phyloP scores from a whole-genome alignment of 306 rosid genomes.

The Amphicarpaea edgeworthii region DNA sequence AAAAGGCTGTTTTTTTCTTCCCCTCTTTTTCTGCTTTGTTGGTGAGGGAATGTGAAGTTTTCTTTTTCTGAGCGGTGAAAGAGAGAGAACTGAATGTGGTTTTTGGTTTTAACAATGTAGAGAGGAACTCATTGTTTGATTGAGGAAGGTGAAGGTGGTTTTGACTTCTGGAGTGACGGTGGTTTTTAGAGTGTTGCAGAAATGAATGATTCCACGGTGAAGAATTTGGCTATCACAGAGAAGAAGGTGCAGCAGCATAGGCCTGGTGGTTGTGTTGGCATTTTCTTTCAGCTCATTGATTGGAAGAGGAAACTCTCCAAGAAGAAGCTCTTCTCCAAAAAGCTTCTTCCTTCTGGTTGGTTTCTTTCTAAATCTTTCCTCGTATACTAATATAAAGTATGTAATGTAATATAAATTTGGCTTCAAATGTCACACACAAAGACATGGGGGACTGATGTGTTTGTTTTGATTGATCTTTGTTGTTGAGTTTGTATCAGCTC shows the following conservation, averaged over 20 bases:
- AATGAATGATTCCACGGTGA: slow-evolving; percentile 70
- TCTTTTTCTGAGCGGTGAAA: neutral
- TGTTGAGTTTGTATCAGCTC: slow-evolving; percentile 57
- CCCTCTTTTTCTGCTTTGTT: neutral
- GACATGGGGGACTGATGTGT: neutral
- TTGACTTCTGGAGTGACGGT: slow-evolving; percentile 38
- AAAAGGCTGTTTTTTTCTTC: slow-evolving; percentile 15
- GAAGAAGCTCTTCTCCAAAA: slow-evolving; percentile 88
- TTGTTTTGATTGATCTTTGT: slow-evolving; percentile 44
- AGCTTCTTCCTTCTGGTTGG: slow-evolving; percentile 81
- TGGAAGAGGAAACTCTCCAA: slow-evolving; percentile 85
- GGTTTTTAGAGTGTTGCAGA: slow-evolving; percentile 36
- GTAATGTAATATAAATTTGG: neutral
- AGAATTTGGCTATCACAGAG: slow-evolving; percentile 71
- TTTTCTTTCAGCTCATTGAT: slow-evolving; percentile 92
- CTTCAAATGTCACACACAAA: neutral
- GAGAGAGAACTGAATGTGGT: neutral
- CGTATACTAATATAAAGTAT: neutral
- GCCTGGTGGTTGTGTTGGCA: slow-evolving; percentile 86
- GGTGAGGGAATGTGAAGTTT: slow-evolving; percentile 29
- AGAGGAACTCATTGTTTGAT: slow-evolving; percentile 25
- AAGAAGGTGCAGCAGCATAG: slow-evolving; percentile 69
- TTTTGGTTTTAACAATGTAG: slow-evolving; percentile 20
- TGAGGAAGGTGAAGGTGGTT: slow-evolving; percentile 40
- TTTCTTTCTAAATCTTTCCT: slow-evolving; percentile 6